Percentiles rank a stretch among this genome's conserved stretches.
Evolutionary conservation across 805 yeast species (phyloP).

Genomic region (Kregervanrija fluxuum): DNA sequence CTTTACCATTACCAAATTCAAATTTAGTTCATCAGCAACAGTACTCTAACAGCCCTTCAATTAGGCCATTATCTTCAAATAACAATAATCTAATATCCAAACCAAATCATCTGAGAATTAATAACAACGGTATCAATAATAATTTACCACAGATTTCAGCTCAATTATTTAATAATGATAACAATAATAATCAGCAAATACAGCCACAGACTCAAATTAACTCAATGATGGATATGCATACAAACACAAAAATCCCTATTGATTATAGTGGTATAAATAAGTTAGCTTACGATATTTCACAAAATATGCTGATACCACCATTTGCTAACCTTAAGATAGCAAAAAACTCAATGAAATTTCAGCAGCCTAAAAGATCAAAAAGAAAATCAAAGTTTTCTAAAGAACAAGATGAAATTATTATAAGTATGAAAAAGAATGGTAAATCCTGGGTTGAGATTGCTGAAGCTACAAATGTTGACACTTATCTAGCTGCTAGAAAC

Average conservation of each 20-base stretch:
- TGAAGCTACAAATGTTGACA: constrained; percentile 52
- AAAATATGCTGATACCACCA: constrained; percentile 23
- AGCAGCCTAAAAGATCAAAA: constrained; percentile 39
- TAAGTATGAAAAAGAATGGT: constrained; percentile 54
- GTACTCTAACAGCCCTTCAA: too few species aligned
- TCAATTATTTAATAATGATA: neutral
- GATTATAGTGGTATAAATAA: constrained; percentile 15
- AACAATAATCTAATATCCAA: too few species aligned
- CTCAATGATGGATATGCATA: constrained; percentile 3
- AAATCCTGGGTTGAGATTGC: constrained; percentile 72
- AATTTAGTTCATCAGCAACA: too few species aligned
- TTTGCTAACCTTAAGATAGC: constrained; percentile 18
- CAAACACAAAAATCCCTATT: constrained; percentile 2
- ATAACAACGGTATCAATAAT: constrained; percentile 1
- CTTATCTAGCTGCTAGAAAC: constrained; percentile 67
- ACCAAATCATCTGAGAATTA: neutral
- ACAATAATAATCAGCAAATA: neutral
- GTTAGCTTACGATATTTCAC: constrained; percentile 20
- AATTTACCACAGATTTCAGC: neutral
- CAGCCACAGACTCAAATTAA: neutral
- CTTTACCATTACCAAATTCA: too few species aligned
- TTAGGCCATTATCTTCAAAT: too few species aligned
- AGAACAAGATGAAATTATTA: constrained; percentile 61
- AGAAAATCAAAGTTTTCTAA: constrained; percentile 63
- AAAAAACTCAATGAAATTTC: constrained; percentile 14